Percentiles rank a stretch among this genome's conserved stretches.
These are phyloP conservation scores for Closterium sp. DNA, from an alignment of 139 green algal species.

Conservation along the genomic window DNA sequence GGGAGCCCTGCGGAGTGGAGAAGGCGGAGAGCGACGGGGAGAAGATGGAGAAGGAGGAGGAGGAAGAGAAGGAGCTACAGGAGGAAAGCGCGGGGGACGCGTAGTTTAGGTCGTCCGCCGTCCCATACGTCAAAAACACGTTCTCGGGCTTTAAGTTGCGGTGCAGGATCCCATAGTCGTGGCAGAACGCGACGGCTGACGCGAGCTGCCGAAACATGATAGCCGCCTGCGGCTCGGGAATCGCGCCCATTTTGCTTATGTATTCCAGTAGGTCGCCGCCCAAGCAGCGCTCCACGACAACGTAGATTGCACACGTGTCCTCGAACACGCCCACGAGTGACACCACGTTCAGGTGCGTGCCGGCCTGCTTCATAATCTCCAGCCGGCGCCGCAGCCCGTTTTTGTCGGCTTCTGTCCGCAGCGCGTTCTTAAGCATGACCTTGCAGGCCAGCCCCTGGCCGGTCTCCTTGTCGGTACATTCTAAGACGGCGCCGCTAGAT, in stretches of 20 bases:
- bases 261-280: background rate
- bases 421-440: background rate
- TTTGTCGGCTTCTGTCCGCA: background rate
- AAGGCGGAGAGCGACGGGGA: background rate
- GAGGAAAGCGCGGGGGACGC: background rate
- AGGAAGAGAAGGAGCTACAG: background rate
- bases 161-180: background rate
- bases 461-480: background rate
- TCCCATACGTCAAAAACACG: background rate
- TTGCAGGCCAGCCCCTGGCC: background rate
- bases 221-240: background rate
- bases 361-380: background rate
- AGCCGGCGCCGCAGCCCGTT: background rate
- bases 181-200: background rate
- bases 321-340: background rate
- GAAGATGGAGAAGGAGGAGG: background rate
- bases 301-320: background rate
- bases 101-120: background rate
- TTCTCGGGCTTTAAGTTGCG: conserved; percentile 1
- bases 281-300: background rate
- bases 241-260: background rate
- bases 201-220: conserved; percentile 7
- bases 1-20: background rate
- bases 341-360: background rate
- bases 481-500: background rate